Evolutionary conservation across 2,329 filamentous ascomycete species (phyloP).

Genomic region (Talaromyces marneffei): DNA sequence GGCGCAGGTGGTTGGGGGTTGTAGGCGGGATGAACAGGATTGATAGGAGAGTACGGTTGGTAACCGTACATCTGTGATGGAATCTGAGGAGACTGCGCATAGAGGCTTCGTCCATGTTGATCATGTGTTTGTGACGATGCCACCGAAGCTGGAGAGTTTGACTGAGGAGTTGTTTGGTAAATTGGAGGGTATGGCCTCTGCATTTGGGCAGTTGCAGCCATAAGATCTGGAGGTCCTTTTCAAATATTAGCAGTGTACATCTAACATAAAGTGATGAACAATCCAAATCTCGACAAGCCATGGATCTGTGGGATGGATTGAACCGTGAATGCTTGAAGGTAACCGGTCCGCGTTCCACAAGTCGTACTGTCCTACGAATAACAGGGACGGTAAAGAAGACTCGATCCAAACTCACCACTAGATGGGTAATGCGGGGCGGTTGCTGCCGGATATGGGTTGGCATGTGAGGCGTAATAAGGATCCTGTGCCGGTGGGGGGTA

Average conservation of each 20-base stretch:
- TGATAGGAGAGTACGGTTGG: constrained; percentile 50
- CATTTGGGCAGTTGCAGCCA: constrained; percentile 61
- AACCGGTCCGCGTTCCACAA: not conserved
- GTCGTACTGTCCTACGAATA: not conserved
- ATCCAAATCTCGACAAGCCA: not conserved
- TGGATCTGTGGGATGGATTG: not conserved
- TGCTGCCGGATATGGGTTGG: constrained; percentile 76
- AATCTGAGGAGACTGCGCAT: constrained; percentile 75
- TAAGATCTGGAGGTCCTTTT: constrained; percentile 67
- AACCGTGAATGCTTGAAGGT: not conserved
- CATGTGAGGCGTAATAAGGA: constrained; percentile 69
- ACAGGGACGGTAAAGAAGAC: constrained; percentile 7
- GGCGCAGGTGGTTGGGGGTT: constrained; percentile 49
- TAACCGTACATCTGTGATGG: constrained; percentile 80
- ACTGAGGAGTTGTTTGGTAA: constrained; percentile 83
- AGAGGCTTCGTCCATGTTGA: constrained; percentile 75
- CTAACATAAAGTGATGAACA: not conserved
- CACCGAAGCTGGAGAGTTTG: constrained; percentile 88
- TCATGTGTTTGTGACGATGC: constrained; percentile 85
- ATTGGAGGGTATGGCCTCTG: constrained; percentile 77
- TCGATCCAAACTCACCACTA: constrained; percentile 59
- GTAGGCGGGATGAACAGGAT: constrained; percentile 52
- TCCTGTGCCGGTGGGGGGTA: constrained; percentile 68
- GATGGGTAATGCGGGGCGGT: constrained; percentile 83
- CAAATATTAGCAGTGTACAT: constrained; percentile 19